These are phyloP conservation scores for Alternaria viburni DNA, from an alignment of 2,329 filamentous ascomycete species.

Conservation along the genomic window DNA sequence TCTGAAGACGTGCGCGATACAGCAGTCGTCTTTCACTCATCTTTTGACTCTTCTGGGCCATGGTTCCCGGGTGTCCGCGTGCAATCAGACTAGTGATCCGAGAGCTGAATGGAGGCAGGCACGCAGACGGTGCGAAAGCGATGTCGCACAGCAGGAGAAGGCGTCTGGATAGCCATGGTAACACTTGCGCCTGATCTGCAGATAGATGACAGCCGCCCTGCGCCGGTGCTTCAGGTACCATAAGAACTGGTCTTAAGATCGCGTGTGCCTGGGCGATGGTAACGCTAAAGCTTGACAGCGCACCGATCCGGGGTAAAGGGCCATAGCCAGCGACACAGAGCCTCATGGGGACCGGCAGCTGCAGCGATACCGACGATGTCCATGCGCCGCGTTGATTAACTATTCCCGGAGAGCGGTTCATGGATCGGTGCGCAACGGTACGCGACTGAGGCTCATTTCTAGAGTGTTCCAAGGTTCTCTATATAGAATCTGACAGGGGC, in stretches of 20 bases:
- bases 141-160: not conserved
- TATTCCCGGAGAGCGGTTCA: conserved; percentile 16
- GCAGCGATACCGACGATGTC: conserved; percentile 9
- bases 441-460: conserved; percentile 5
- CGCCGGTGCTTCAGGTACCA: not conserved
- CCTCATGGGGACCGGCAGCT: conserved; percentile 24
- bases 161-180: not conserved
- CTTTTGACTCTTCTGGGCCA: not conserved
- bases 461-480: conserved; percentile 1
- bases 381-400: conserved; percentile 12
- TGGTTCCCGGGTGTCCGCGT: not conserved
- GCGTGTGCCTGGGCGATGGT: conserved; percentile 1
- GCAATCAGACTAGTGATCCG: conserved; percentile 1
- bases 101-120: not conserved
- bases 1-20: not conserved
- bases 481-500: conserved; percentile 12
- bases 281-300: conserved; percentile 3
- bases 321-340: conserved; percentile 8
- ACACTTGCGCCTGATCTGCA: not conserved
- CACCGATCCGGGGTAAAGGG: not conserved
- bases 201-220: not conserved
- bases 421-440: conserved; percentile 12
- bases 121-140: not conserved
- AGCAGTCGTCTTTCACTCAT: not conserved
- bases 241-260: not conserved